phyloP scores from a whole-genome alignment of 306 rosid genomes.

The Begonia masoniana region DNA sequence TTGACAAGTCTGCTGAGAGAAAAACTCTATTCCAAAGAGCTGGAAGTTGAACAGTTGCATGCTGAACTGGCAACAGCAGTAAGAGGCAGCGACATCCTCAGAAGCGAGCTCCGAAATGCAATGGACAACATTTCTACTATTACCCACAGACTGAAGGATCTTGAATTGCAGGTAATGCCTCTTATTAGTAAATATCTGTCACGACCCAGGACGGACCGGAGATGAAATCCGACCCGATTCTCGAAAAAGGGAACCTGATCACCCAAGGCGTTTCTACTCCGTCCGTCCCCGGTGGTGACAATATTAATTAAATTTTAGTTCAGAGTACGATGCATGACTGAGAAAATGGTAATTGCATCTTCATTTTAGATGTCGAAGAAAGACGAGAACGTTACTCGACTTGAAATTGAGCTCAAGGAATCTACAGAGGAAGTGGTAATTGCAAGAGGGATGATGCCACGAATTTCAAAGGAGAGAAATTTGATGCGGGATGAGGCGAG shows the following conservation, averaged over 20 bases:
- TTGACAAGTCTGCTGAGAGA: constrained; percentile 68
- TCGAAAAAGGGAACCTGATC: too few relatives aligned
- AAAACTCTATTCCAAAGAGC: constrained; percentile 74
- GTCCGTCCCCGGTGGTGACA: too few relatives aligned
- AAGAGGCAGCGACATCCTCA: constrained; percentile 77
- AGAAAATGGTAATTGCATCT: neutral
- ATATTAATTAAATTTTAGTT: constrained; percentile 3
- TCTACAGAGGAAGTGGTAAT: constrained; percentile 45
- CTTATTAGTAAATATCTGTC: neutral
- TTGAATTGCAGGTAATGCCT: constrained; percentile 61
- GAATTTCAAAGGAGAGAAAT: constrained; percentile 72
- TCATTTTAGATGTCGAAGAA: constrained; percentile 53
- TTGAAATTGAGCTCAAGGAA: constrained; percentile 48
- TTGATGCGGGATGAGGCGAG: constrained; percentile 71
- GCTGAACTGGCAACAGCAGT: constrained; percentile 87
- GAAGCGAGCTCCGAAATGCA: constrained; percentile 69
- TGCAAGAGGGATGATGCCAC: constrained; percentile 38
- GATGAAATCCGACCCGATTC: too few relatives aligned
- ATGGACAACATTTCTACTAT: constrained; percentile 54
- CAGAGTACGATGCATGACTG: neutral
- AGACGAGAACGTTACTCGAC: constrained; percentile 46
- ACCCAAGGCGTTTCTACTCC: too few relatives aligned
- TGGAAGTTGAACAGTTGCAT: constrained; percentile 74
- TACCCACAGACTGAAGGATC: constrained; percentile 66
- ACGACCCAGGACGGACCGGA: too few relatives aligned